Base-by-base conservation (phyloP, 2,329 filamentous ascomycete genomes). In the Trichoderma sp. region DNA sequence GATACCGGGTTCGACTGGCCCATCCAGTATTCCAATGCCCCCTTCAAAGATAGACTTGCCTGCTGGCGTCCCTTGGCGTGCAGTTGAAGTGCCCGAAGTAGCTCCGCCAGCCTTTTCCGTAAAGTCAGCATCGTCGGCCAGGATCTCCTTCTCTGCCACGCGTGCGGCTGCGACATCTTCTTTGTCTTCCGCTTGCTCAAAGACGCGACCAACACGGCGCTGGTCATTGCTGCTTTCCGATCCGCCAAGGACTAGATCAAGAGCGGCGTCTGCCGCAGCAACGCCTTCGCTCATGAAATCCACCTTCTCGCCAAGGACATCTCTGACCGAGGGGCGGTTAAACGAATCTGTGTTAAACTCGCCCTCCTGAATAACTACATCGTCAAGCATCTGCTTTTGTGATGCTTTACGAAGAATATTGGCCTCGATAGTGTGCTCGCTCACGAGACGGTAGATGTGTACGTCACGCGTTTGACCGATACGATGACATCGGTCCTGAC, bases 331-430 rank as follows among this genome's bases (percentile, higher is more conserved):
- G 57, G 93, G 85, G 76, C 92, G 94, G 77, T 94, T 94, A 82
- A 97, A 95, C 80, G 97, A 95, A 78, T 99, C 96, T 0, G 96
- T 99, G 0, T 95, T 99, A 80, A 99, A 99, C 75, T 95, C 94
- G 74, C 96, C 96, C 80, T 98, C 96, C 79, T 99, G 97, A 76
- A 99, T 99, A 71, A 99, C 95, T 8, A 99, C 94, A 74, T 99
- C 96, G 77, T 99, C 96, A 0, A 99, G 88, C 89, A 99, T 94
- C 77, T 97, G 93, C 84, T 99, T 99, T 82, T 99, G 96, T 68
- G 96, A 97, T 14, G 94, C 94, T 79, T 98, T 98, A 74, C 95
- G 93, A 51, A 99, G 85, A 73, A 99, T 99, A 78, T 99, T 99
- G 78, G 95, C 95, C 81, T 99, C 96, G 73, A 99, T 98, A 0